These are phyloP conservation scores for Suillus fuscotomentosus DNA, from an alignment of 768 basidiomycete genomes.

Conservation along the genomic window DNA sequence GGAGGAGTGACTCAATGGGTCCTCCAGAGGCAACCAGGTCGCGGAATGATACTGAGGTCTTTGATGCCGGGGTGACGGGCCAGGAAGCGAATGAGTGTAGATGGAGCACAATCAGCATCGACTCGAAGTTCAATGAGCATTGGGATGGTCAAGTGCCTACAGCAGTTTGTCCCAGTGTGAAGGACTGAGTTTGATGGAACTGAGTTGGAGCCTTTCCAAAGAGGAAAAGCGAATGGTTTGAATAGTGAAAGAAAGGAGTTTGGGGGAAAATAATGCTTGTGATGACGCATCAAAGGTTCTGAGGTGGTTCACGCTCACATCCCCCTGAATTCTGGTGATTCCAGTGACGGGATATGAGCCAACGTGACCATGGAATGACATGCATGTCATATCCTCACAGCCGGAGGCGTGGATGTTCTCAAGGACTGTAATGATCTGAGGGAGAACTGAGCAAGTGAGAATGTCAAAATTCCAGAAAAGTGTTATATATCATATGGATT, in stretches of 20 bases:
- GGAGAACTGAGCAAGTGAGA: neutral
- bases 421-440: neutral
- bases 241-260: neutral
- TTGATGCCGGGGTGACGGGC: neutral
- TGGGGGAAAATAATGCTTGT: neutral
- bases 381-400: neutral
- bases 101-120: neutral
- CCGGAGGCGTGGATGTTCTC: neutral
- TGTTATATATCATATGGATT: neutral
- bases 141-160: neutral
- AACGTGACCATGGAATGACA: fast-evolving
- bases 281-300: neutral
- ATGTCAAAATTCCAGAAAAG: neutral
- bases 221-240: neutral
- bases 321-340: neutral
- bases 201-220: neutral
- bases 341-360: neutral
- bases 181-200: neutral
- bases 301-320: neutral
- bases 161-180: neutral
- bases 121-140: neutral
- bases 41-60: neutral
- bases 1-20: neutral
- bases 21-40: neutral
- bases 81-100: neutral